These are phyloP conservation scores for Pseudogymnoascus sp. DNA, from an alignment of 2,329 filamentous ascomycete species.

Conservation along the genomic window DNA sequence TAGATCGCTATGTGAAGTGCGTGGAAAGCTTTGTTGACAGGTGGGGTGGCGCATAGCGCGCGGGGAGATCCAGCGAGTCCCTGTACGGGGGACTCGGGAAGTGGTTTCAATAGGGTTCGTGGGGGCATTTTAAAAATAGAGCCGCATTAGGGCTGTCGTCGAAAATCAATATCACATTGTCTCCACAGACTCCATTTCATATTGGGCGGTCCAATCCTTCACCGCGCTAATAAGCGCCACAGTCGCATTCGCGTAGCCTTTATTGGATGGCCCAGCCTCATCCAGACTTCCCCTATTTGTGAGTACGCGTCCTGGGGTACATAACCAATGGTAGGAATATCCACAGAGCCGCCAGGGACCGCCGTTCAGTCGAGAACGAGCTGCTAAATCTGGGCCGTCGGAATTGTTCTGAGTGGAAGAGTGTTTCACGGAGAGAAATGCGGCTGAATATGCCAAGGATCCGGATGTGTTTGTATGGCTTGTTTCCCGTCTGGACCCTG, in stretches of 20 bases:
- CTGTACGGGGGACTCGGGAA: neutral
- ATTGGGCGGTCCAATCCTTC: neutral
- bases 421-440: neutral
- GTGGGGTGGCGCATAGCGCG: neutral
- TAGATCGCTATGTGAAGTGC: conserved; percentile 15
- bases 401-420: neutral
- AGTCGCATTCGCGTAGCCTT: neutral
- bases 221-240: neutral
- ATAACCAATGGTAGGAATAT: neutral
- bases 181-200: too few relatives aligned
- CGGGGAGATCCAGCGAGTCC: neutral
- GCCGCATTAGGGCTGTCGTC: neutral
- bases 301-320: neutral
- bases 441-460: neutral
- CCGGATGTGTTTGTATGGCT: neutral
- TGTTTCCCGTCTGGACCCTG: neutral
- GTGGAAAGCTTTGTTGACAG: conserved; percentile 12
- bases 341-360: neutral
- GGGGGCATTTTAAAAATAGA: neutral
- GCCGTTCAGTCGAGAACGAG: neutral
- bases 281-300: neutral
- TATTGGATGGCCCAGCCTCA: neutral
- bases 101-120: neutral
- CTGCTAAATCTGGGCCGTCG: neutral
- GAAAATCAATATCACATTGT: neutral